phyloP scores from a whole-genome alignment of 2,329 filamentous ascomycete species.

The Xylaria sp. region DNA sequence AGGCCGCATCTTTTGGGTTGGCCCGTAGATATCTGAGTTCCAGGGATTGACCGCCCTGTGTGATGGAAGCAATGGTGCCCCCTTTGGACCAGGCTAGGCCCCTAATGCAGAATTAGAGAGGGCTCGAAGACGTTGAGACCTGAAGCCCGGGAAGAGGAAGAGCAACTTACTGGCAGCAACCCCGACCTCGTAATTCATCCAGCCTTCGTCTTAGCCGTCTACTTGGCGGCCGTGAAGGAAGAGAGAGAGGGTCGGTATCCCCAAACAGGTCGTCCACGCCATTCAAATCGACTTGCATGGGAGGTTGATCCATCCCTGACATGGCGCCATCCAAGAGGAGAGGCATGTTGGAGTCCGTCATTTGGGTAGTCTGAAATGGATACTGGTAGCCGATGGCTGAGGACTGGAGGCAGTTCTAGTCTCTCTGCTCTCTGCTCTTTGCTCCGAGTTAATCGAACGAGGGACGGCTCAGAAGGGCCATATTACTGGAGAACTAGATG shows the following conservation, averaged over 20 bases:
- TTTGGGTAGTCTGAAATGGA: constrained; percentile 33
- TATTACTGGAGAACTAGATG: constrained; percentile 4
- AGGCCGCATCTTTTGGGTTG: constrained; percentile 74
- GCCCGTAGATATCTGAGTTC: constrained; percentile 79
- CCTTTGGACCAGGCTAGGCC: constrained; percentile 88
- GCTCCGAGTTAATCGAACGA: constrained; percentile 5
- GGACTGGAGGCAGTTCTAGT: background rate
- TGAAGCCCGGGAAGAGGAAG: background rate
- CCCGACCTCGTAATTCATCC: constrained; percentile 78
- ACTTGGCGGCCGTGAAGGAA: constrained; percentile 63
- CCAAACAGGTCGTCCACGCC: constrained; percentile 81
- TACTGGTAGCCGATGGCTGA: background rate
- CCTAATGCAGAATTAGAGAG: constrained; percentile 58
- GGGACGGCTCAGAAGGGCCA: constrained; percentile 11
- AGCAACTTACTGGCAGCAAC: constrained; percentile 81
- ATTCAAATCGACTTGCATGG: constrained; percentile 64
- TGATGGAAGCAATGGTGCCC: constrained; percentile 86
- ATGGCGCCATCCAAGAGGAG: constrained; percentile 67
- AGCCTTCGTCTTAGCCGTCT: constrained; percentile 78
- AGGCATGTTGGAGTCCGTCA: constrained; percentile 57
- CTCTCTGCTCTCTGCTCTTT: constrained; percentile 9
- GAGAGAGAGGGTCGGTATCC: constrained; percentile 70
- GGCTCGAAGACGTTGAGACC: constrained; percentile 15
- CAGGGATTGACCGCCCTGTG: constrained; percentile 74
- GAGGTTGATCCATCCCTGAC: constrained; percentile 66